These are phyloP conservation scores for Lanmaoa pseudosensibilis DNA, from an alignment of 768 basidiomycete genomes.

Conservation along the genomic window DNA sequence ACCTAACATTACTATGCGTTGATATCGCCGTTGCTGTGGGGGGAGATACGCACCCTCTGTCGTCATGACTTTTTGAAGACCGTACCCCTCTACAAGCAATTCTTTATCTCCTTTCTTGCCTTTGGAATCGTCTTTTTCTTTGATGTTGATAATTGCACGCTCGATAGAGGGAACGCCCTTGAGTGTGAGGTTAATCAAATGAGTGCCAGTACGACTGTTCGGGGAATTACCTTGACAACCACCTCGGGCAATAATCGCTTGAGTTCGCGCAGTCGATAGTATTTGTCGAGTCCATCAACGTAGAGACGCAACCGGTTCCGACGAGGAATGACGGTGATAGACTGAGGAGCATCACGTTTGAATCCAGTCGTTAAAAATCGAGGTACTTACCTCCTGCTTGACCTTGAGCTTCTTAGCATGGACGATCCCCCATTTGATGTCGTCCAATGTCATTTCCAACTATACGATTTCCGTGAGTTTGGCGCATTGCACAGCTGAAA, in stretches of 20 bases:
- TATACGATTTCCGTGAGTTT: slow-evolving; percentile 29
- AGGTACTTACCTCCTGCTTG: slow-evolving; percentile 66
- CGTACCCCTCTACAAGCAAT: slow-evolving; percentile 95
- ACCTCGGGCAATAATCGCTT: slow-evolving; percentile 82
- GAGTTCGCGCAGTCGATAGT: slow-evolving; percentile 80
- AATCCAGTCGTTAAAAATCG: not conserved
- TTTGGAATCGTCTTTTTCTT: slow-evolving; percentile 76
- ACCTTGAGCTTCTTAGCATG: slow-evolving; percentile 88
- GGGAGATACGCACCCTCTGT: slow-evolving; percentile 70
- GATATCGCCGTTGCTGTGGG: not conserved
- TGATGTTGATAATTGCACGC: slow-evolving; percentile 94
- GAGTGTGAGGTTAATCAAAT: not conserved
- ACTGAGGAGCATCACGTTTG: slow-evolving; percentile 39
- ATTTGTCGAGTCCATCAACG: slow-evolving; percentile 74
- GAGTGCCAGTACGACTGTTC: not conserved
- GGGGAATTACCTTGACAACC: slow-evolving; percentile 74
- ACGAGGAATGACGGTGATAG: slow-evolving; percentile 73
- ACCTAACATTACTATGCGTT: slow-evolving; percentile 47
- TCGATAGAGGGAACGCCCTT: slow-evolving; percentile 86
- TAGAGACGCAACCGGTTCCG: slow-evolving; percentile 78
- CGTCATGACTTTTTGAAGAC: slow-evolving; percentile 93
- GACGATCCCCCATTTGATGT: slow-evolving; percentile 91
- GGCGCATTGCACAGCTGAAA: not conserved
- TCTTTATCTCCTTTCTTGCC: slow-evolving; percentile 90
- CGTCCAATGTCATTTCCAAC: slow-evolving; percentile 91